Base-by-base conservation (phyloP, 208 protist genomes). In the Lotmaria passim region DNA sequence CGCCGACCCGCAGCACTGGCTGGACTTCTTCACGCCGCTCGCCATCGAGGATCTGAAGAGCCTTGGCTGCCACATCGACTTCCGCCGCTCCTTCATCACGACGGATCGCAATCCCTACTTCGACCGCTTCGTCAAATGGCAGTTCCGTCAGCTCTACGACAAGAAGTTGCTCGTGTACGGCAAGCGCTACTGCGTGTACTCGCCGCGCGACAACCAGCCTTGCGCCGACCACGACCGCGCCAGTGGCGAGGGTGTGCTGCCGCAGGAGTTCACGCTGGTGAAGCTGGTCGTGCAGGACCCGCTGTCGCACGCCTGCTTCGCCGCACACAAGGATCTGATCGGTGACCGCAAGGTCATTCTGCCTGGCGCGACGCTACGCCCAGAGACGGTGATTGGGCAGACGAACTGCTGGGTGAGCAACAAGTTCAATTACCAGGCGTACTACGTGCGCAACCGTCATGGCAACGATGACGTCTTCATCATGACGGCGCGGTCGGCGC, bases 391-490 rank as follows among this genome's bases (percentile, higher is more conserved):
- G 92, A 95, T 95, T 76, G 93, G 93, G 14, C 99, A 99, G 84
- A 99, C 99, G 46, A 99, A 99, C 85, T 99, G 98, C 89, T 99
- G 98, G 98, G 83, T 99, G 17, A 86, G 96, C 23, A 98, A 98
- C 39, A 90, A 91, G 41, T 93, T 98, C 36, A 77, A 86, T 24
- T 99, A 99, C 91, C 94, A 92, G 55, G 97, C 93, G 15, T 99
- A 97, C 75, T 71, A 90, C 36, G 85, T 99, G 50, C 57, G 78
- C 23, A 96, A 96, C 71, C 51, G 19, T 7, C 76, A 67, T 28
- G 79, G 87, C n/a, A 53, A 87, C 23, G 79, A 93, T 58, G 94
- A 99, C 21, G 75, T 99, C 14, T 98, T 96, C 73, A 74, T 99
- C 65, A 98, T 96, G 87, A 98, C 97, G 3, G 64, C 93, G 12